Conservation (phyloP, 305 asterid species). For the Solanum chacoense region DNA sequence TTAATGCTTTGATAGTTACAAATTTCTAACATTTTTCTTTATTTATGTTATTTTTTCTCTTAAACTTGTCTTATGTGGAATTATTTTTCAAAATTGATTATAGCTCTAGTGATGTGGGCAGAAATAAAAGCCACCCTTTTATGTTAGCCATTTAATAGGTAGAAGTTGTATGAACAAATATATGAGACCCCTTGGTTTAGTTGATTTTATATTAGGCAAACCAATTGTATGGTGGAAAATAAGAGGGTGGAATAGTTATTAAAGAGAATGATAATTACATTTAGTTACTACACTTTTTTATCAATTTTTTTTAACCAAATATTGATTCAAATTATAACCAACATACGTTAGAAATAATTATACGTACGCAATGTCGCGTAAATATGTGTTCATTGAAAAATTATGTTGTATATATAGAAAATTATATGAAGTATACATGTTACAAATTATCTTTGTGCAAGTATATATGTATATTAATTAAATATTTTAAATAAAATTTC, state of each 20-base stretch:
- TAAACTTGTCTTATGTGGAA: background rate
- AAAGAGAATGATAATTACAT: too few relatives aligned
- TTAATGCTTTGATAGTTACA: background rate
- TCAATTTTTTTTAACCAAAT: too few relatives aligned
- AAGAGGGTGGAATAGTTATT: background rate
- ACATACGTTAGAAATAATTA: background rate
- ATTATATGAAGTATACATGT: background rate
- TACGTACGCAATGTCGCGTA: background rate
- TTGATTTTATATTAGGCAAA: background rate
- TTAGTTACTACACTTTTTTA: too few relatives aligned
- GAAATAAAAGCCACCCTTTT: background rate
- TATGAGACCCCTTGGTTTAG: background rate
- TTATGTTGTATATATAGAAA: too few relatives aligned
- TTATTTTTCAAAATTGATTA: background rate
- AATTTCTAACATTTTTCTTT: background rate
- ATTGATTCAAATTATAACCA: too few relatives aligned
- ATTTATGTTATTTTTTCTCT: background rate
- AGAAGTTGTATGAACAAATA: background rate
- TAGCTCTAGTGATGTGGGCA: background rate
- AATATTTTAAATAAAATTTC: background rate
- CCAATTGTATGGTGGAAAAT: background rate
- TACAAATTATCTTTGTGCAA: background rate
- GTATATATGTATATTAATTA: background rate
- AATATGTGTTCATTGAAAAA: too few relatives aligned
- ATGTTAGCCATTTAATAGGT: background rate